A percentile compares a stretch with the other conserved stretches of the same genome.
phyloP scores from a whole-genome alignment of 345 rosid genomes.

The Aegle marmelos region DNA sequence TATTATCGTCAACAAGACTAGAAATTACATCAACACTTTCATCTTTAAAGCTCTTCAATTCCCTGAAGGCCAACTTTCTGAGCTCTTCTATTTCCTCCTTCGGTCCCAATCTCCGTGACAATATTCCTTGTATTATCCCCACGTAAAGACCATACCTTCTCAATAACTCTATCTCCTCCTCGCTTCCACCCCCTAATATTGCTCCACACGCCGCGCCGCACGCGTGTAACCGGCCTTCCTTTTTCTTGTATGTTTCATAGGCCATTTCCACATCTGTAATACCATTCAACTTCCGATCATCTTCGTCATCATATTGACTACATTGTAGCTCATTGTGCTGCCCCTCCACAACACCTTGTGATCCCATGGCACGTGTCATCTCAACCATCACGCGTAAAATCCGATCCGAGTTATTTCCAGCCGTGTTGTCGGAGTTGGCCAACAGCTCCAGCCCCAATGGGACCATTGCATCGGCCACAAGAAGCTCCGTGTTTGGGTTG shows the following conservation, averaged over 20 bases:
- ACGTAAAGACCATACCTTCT: conserved; percentile 43
- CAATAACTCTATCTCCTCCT: conserved; percentile 49
- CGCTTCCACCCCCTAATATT: conserved; percentile 59
- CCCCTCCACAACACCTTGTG: conserved; percentile 46
- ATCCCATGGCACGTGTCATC: conserved; percentile 44
- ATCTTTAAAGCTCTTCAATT: conserved; percentile 33
- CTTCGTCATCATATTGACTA: neutral
- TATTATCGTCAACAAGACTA: conserved; percentile 12
- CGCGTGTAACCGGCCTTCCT: conserved; percentile 46
- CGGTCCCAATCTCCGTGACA: neutral
- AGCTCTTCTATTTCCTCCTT: conserved; percentile 20
- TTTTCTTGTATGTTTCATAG: conserved; percentile 25
- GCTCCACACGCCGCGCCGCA: conserved; percentile 64
- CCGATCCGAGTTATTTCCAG: conserved; percentile 22
- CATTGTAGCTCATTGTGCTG: conserved; percentile 21
- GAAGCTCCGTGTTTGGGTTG: conserved; percentile 45
- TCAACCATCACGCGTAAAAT: conserved; percentile 43
- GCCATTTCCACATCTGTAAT: neutral
- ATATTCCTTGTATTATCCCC: conserved; percentile 40
- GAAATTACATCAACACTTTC: conserved; percentile 25
- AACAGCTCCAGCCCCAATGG: conserved; percentile 52
- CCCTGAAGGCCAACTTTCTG: conserved; percentile 23
- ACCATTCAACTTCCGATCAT: neutral
- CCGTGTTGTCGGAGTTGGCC: conserved; percentile 20
- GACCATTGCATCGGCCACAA: conserved; percentile 41